Evolutionary conservation across 768 basidiomycete species (phyloP), one percentile per base, ranked within the genome.

Genomic region (Paxillus ammoniavirescens): DNA sequence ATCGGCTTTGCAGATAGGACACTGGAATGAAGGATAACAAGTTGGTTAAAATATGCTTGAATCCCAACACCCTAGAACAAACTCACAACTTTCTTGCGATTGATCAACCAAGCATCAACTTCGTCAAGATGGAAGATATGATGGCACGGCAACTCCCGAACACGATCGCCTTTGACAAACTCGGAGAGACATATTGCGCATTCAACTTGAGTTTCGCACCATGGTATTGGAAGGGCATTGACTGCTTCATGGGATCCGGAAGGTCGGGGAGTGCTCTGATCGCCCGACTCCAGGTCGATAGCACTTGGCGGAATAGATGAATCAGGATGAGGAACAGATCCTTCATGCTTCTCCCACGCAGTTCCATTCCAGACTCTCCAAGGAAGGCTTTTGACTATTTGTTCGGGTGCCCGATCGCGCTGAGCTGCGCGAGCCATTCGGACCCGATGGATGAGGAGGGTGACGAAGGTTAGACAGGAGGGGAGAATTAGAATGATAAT

Each of bases 91-190:
- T 97, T 97, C 77, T 94, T 92, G 69, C 91, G 83, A 56, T 89
- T 84, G 52, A 95, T 87, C 55, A 98, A 73, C 96, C 96, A 98
- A 58, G 87, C 81, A 67, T 94, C 93, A 37, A 97, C 83, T 68
- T 98, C 96, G 35, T 86, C 80, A 42, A 91, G 80, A 71, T 98
- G 96, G 73, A 97, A 98, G 50, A 98, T 85, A 67, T 98, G 96
- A 44, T 90, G 88, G 64, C 96, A 98, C 1, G 96, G 96, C 38
- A 98, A 67, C 48, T 95, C 91, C 61, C 95, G 83, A 41, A 98
- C 91, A 61, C 84, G 82, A 66, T 98, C 96, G 3, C 94, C 94
- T 64, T 84, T 84, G 38, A 75, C 83, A 61, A 98, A 98, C 57
- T 87, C 83, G 54, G 81, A 89, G 52, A 98, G 78, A 67, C 96